A percentile compares a stretch with the other conserved stretches of the same genome.
Conservation (phyloP, 495 filamentous ascomycete genomes). For the Annulohypoxylon bovei region DNA sequence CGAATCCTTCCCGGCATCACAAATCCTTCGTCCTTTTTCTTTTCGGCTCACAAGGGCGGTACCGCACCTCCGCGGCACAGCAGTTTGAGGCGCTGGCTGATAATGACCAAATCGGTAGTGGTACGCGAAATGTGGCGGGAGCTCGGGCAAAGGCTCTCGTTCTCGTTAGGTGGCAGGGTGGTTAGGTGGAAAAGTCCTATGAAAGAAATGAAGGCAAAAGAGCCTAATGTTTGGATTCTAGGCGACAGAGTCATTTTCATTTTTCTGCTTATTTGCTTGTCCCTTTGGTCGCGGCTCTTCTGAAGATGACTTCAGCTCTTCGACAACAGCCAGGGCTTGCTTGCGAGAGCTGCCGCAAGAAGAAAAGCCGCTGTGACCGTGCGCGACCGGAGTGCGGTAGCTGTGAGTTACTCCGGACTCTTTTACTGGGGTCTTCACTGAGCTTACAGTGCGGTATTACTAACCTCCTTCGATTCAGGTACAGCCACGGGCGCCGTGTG, state of each 20-base stretch:
- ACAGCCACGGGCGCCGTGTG: not conserved
- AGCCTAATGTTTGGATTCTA: not conserved
- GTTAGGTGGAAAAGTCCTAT: not conserved
- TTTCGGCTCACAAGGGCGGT: not conserved
- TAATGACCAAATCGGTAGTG: not conserved
- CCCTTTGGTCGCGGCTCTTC: not conserved
- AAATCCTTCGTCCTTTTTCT: not conserved
- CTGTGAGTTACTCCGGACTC: conserved; percentile 2
- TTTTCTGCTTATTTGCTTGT: not conserved
- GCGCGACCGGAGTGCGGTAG: conserved; percentile 2
- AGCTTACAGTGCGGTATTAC: not conserved
- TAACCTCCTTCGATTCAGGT: conserved; percentile 1
- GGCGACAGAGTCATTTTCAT: not conserved
- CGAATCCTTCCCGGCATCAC: conserved; percentile 1
- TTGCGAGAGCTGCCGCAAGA: not conserved
- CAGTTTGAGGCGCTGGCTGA: not conserved
- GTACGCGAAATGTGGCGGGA: not conserved
- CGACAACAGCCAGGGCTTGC: conserved; percentile 2
- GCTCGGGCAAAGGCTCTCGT: not conserved
- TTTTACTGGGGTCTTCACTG: not conserved
- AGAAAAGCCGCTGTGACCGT: conserved; percentile 6
- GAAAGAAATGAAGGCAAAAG: not conserved
- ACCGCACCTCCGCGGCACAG: not conserved
- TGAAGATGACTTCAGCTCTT: conserved; percentile 1
- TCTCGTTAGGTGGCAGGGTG: not conserved